Percentiles rank a stretch among this genome's conserved stretches.
phyloP scores from a whole-genome alignment of 169 alveolate species.

The Neospora caninum region DNA sequence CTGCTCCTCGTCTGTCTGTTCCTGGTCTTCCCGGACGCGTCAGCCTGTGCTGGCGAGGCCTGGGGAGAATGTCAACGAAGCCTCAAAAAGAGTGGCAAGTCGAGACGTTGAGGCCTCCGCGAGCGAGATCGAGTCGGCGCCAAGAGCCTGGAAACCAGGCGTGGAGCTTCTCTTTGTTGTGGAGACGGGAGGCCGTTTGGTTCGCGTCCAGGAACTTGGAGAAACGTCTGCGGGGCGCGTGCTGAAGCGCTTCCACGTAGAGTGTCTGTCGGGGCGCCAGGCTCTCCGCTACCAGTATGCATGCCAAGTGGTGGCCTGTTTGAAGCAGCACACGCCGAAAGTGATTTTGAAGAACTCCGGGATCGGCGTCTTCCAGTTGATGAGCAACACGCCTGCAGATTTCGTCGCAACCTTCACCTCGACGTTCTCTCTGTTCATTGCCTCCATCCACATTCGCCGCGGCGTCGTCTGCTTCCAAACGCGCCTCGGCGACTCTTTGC shows the following conservation, averaged over 20 bases:
- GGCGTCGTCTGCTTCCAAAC: background rate
- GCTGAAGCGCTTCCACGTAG: background rate
- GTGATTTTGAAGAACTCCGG: background rate
- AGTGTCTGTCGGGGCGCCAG: background rate
- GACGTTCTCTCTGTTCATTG: background rate
- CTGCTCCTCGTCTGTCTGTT: no score
- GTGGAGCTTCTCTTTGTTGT: background rate
- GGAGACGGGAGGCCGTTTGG: background rate
- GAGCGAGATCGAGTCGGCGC: background rate
- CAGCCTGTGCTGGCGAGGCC: no score
- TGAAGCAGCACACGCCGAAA: background rate
- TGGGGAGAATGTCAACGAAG: no score
- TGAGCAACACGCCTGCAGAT: conserved; percentile 29
- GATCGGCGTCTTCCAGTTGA: background rate
- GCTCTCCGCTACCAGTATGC: background rate
- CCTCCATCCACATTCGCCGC: background rate
- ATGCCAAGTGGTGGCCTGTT: background rate
- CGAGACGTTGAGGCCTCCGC: no score
- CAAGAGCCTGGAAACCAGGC: background rate
- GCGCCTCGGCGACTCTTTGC: background rate
- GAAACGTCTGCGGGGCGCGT: background rate
- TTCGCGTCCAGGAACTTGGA: background rate
- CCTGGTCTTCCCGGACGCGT: no score
- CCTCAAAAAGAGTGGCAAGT: no score
- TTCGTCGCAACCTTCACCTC: background rate